These are phyloP conservation scores for Penicillium sp. DNA, from an alignment of 2,329 filamentous ascomycete genomes.

Conservation along the genomic window DNA sequence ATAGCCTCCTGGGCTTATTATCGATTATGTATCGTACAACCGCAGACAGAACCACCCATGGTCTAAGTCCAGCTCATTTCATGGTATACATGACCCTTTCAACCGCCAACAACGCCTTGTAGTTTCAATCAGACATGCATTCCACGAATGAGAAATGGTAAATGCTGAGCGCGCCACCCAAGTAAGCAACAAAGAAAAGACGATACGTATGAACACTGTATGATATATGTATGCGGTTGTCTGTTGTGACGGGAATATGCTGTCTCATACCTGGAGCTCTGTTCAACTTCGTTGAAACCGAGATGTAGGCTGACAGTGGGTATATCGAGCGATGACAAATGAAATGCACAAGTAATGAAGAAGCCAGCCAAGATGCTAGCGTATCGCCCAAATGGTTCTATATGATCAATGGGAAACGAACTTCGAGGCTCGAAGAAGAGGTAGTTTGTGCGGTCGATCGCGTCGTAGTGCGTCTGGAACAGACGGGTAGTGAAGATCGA, in stretches of 20 bases:
- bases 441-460: no score
- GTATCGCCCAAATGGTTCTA: slow-evolving; percentile 9
- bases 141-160: slow-evolving; percentile 6
- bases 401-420: not conserved
- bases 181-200: slow-evolving; percentile 10
- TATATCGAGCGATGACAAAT: slow-evolving; percentile 1
- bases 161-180: slow-evolving; percentile 19
- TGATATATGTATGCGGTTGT: not conserved
- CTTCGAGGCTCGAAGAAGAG: not conserved
- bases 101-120: slow-evolving; percentile 15
- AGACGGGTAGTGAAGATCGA: not conserved
- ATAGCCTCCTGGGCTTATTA: slow-evolving; percentile 20
- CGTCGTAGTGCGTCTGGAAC: not conserved
- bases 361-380: not conserved
- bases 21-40: slow-evolving; percentile 28
- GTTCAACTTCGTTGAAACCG: not conserved
- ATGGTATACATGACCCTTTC: slow-evolving; percentile 23
- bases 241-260: not conserved
- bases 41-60: slow-evolving; percentile 23
- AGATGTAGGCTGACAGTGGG: not conserved
- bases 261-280: not conserved
- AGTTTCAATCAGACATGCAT: slow-evolving; percentile 11
- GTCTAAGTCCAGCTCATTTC: slow-evolving; percentile 27
- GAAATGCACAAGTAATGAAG: slow-evolving; percentile 7
- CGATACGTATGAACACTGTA: slow-evolving; percentile 5